A percentile compares a stretch with the other conserved stretches of the same genome.
These are phyloP conservation scores for Pichia nanzhaoensis DNA, from an alignment of 805 yeast genomes.

Conservation along the genomic window DNA sequence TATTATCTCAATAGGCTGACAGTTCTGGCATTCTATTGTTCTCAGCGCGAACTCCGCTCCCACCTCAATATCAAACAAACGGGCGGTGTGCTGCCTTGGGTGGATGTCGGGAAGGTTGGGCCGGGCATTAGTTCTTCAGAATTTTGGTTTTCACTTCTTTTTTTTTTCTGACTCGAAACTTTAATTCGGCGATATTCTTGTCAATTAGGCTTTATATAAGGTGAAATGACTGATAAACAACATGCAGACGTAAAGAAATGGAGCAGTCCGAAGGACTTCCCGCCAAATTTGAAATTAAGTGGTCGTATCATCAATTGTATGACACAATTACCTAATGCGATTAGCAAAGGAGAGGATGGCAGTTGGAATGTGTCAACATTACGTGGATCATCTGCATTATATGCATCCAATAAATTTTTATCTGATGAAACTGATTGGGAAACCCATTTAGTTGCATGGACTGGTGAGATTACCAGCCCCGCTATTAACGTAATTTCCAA, in stretches of 20 bases:
- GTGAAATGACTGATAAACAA: not conserved
- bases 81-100: too few relatives aligned
- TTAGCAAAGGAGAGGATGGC: slow-evolving; percentile 36
- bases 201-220: too few relatives aligned
- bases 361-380: slow-evolving; percentile 55
- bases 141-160: too few relatives aligned
- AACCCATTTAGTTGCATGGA: slow-evolving; percentile 87
- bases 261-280: slow-evolving; percentile 16
- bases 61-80: too few relatives aligned
- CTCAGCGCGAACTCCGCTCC: too few relatives aligned
- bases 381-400: slow-evolving; percentile 80
- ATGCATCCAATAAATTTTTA: slow-evolving; percentile 64
- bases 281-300: slow-evolving; percentile 34
- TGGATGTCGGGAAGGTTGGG: too few relatives aligned
- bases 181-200: too few relatives aligned
- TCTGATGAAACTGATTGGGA: slow-evolving; percentile 73
- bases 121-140: too few relatives aligned
- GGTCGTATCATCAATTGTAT: slow-evolving; percentile 66
- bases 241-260: not conserved
- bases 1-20: too few relatives aligned
- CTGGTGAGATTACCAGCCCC: slow-evolving; percentile 63
- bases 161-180: too few relatives aligned
- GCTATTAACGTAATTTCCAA: too few relatives aligned
- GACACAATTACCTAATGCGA: slow-evolving; percentile 61
- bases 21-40: too few relatives aligned